A percentile compares a stretch with the other conserved stretches of the same genome.
Conservation (phyloP, 768 basidiomycete genomes). For the Suillus clintonianus region DNA sequence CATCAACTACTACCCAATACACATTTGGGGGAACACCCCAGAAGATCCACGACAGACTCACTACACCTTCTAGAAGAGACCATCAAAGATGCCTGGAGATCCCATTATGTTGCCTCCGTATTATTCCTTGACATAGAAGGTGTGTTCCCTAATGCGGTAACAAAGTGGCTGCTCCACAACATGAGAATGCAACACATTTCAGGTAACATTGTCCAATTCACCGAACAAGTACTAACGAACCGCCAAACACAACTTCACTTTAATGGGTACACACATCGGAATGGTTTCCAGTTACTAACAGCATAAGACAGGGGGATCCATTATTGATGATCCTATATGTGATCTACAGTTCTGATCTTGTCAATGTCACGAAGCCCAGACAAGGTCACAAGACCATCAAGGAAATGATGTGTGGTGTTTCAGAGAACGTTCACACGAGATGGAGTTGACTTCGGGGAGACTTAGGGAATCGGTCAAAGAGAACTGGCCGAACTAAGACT, state of each 20-base stretch:
- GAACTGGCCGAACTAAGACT: too few species aligned
- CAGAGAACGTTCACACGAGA: not conserved
- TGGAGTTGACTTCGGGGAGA: not conserved
- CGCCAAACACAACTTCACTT: conserved; percentile 13
- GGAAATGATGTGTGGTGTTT: too few species aligned
- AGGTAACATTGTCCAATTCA: not conserved
- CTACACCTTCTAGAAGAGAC: conserved; percentile 30
- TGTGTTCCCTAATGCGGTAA: conserved; percentile 41
- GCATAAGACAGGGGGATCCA: conserved; percentile 33
- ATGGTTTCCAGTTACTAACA: conserved; percentile 3
- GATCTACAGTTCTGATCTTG: conserved; percentile 27
- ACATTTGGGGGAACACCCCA: conserved; percentile 42
- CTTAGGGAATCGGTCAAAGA: not conserved
- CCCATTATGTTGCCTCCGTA: conserved; percentile 31
- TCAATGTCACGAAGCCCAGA: conserved; percentile 10
- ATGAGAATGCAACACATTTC: conserved; percentile 14
- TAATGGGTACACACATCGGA: conserved; percentile 18
- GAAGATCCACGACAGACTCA: conserved; percentile 38
- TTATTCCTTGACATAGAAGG: conserved; percentile 45
- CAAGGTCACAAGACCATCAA: too few species aligned
- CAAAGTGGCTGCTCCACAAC: conserved; percentile 30
- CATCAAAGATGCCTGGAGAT: conserved; percentile 40
- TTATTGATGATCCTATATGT: conserved; percentile 24
- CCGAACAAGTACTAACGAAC: conserved; percentile 11
- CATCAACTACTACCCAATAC: conserved; percentile 33